These are phyloP conservation scores for Withania somnifera DNA, from an alignment of 305 asterid genomes.

Conservation along the genomic window DNA sequence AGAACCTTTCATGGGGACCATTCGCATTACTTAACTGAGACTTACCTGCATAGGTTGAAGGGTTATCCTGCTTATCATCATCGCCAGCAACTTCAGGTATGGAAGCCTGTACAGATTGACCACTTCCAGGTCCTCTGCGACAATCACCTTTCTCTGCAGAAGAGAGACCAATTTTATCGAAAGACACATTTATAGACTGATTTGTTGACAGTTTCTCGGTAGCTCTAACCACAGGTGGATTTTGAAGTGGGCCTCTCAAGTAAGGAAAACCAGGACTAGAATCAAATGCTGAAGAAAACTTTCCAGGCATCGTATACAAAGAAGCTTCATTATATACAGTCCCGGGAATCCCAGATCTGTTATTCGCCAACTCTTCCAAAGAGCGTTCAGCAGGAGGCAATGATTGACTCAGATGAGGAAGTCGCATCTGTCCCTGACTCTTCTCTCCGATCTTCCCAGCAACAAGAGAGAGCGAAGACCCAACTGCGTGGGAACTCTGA, in stretches of 20 bases:
- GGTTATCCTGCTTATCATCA: constrained; percentile 22
- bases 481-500: constrained; percentile 23
- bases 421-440: constrained; percentile 18
- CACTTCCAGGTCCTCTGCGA: constrained; percentile 4
- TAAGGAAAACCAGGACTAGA: constrained; percentile 32
- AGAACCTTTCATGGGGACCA: constrained; percentile 27
- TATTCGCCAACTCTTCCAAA: constrained; percentile 25
- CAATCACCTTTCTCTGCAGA: constrained; percentile 29
- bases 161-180: constrained; percentile 14
- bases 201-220: constrained; percentile 31
- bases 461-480: constrained; percentile 17
- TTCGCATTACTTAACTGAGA: constrained; percentile 15
- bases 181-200: constrained; percentile 9
- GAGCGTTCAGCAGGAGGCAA: constrained; percentile 32
- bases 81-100: constrained; percentile 27
- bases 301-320: constrained; percentile 27
- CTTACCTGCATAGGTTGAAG: constrained; percentile 18
- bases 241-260: constrained; percentile 33
- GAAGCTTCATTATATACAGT: constrained; percentile 23
- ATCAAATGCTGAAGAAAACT: constrained; percentile 25
- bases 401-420: constrained; percentile 35
- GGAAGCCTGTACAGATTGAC: constrained; percentile 27
- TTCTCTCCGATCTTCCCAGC: constrained; percentile 32
- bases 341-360: constrained; percentile 25
- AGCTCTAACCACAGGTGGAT: constrained; percentile 23